phyloP scores from a whole-genome alignment of 2,329 filamentous ascomycete species.

The Parasarocladium wereldwijsianum region DNA sequence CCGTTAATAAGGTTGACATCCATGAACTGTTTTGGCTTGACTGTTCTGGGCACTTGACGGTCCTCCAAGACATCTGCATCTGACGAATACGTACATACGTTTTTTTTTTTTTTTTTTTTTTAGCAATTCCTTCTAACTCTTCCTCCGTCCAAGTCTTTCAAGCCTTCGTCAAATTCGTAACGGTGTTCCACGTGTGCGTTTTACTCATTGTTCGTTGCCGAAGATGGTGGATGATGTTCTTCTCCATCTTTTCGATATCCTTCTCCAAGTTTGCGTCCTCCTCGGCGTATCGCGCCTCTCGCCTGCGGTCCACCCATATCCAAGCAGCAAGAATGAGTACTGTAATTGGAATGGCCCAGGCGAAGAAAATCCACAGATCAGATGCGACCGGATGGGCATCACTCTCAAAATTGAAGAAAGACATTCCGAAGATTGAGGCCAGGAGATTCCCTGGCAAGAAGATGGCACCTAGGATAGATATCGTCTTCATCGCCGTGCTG shows the following conservation, averaged over 20 bases:
- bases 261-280: conserved; percentile 38
- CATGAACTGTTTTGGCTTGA: too few species aligned
- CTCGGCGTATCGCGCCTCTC: conserved; percentile 29
- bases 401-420: conserved; percentile 47
- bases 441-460: conserved; percentile 50
- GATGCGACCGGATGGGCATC: conserved; percentile 28
- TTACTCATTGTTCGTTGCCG: conserved; percentile 42
- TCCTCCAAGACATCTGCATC: too few species aligned
- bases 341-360: conserved; percentile 43
- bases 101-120: too few species aligned
- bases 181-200: conserved; percentile 36
- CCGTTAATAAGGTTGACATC: too few species aligned
- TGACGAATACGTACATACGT: too few species aligned
- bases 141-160: too few species aligned
- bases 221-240: conserved; percentile 39
- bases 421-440: conserved; percentile 50
- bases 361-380: conserved; percentile 49
- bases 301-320: conserved; percentile 35
- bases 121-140: too few species aligned
- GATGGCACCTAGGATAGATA: conserved; percentile 47
- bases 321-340: conserved; percentile 37
- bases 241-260: conserved; percentile 41
- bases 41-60: too few species aligned
- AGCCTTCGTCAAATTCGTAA: conserved; percentile 15
- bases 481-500: conserved; percentile 50